These are phyloP conservation scores for Symbiodinium natans DNA, from an alignment of 73 alveolate genomes.

Conservation along the genomic window DNA sequence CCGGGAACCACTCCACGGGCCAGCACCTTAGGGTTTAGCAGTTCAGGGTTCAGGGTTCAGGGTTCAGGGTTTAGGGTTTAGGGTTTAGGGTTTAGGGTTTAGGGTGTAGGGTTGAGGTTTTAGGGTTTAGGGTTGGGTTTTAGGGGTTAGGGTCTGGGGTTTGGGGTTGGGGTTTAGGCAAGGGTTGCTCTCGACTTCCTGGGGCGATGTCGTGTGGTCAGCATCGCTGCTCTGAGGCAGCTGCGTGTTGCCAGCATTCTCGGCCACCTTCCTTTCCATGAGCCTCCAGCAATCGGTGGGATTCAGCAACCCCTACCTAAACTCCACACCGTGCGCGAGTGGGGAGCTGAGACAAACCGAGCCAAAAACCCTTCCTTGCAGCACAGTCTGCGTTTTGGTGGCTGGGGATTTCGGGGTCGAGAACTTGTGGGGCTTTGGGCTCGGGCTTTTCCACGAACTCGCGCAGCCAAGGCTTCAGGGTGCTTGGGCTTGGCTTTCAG, in stretches of 20 bases:
- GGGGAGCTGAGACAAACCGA: too few species aligned
- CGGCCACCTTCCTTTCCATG: slow-evolving; percentile 18
- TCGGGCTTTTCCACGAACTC: background rate
- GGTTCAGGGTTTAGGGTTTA: background rate
- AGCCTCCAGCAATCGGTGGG: background rate
- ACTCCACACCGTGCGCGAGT: too few species aligned
- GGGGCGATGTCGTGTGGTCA: background rate
- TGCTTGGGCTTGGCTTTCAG: too few species aligned
- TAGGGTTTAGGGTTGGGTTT: background rate
- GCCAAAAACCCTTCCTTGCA: too few species aligned
- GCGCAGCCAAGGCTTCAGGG: too few species aligned
- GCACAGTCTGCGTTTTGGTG: too few species aligned
- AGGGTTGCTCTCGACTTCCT: background rate
- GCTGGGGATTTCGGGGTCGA: background rate
- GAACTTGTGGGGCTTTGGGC: background rate
- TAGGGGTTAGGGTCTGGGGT: too few species aligned
- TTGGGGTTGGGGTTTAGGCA: too few species aligned
- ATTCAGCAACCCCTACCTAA: too few species aligned
- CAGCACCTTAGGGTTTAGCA: background rate
- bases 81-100: background rate
- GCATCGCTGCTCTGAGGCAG: too few species aligned
- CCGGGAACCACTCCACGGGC: slow-evolving; percentile 83
- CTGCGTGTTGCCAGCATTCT: slow-evolving; percentile 34
- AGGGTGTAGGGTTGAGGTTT: background rate
- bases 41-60: background rate